Percentiles rank a stretch among this genome's conserved stretches.
Conservation (phyloP, 768 basidiomycete genomes). For the Heimioporus sp. region DNA sequence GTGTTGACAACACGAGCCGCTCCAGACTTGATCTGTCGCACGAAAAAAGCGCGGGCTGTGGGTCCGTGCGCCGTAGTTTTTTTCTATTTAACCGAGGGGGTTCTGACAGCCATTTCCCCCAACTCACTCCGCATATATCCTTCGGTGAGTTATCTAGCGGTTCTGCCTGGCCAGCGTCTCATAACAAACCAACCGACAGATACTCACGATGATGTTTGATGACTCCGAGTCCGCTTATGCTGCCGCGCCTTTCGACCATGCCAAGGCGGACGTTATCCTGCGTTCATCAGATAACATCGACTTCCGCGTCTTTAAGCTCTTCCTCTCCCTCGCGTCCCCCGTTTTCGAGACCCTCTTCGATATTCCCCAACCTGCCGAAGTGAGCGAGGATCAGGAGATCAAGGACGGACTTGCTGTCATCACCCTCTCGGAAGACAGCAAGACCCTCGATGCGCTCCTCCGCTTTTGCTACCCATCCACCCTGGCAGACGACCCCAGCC, state of each 20-base stretch:
- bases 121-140: too few species aligned
- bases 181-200: not conserved
- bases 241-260: conserved; percentile 16
- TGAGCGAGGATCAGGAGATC: conserved; percentile 5
- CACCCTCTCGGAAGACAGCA: conserved; percentile 18
- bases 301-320: conserved; percentile 28
- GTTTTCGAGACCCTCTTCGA: conserved; percentile 33
- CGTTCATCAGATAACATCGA: conserved; percentile 27
- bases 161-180: too few species aligned
- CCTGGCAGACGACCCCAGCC: conserved; percentile 11
- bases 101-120: too few species aligned
- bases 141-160: too few species aligned
- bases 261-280: conserved; percentile 20
- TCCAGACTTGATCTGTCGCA: too few species aligned
- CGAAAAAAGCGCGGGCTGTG: too few species aligned
- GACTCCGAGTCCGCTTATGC: conserved; percentile 3
- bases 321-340: conserved; percentile 32
- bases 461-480: conserved; percentile 24
- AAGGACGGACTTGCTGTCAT: conserved; percentile 16
- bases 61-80: too few species aligned
- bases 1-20: too few species aligned
- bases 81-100: too few species aligned
- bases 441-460: conserved; percentile 19
- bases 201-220: not conserved
- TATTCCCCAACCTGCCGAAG: conserved; percentile 23